Percentiles rank a stretch among this genome's conserved stretches.
These are phyloP conservation scores for Schwanniomyces etchellsii DNA, from an alignment of 1,139 yeast genomes.

Conservation along the genomic window DNA sequence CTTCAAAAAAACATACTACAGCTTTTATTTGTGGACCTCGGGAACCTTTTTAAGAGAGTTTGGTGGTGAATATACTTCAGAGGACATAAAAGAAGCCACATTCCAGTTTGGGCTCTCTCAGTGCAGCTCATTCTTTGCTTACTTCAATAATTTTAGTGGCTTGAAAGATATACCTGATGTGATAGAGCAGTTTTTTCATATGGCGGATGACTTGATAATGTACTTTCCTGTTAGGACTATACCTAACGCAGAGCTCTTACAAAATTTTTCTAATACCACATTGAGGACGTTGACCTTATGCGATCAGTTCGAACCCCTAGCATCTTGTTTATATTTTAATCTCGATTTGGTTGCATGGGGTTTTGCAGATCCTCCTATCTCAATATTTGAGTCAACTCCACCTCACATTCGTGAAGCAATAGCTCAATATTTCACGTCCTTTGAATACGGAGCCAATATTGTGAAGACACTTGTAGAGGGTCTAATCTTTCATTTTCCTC, in stretches of 20 bases:
- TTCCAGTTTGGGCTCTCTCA: slow-evolving; percentile 48
- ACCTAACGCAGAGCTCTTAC: slow-evolving; percentile 48
- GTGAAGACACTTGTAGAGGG: slow-evolving; percentile 56
- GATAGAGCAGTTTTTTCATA: slow-evolving; percentile 83
- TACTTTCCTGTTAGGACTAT: slow-evolving; percentile 69
- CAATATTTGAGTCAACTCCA: slow-evolving; percentile 51
- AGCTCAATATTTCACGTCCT: slow-evolving; percentile 27
- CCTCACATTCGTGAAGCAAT: slow-evolving; percentile 46
- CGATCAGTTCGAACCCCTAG: slow-evolving; percentile 68
- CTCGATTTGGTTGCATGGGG: slow-evolving; percentile 86
- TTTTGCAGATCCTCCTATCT: slow-evolving; percentile 70
- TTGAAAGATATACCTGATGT: slow-evolving; percentile 59
- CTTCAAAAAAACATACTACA: slow-evolving; percentile 62
- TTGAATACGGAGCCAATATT: slow-evolving; percentile 55
- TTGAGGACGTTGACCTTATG: slow-evolving; percentile 47
- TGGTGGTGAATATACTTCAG: slow-evolving; percentile 51
- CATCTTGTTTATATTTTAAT: slow-evolving; percentile 66
- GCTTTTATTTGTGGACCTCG: slow-evolving; percentile 88
- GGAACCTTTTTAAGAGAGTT: slow-evolving; percentile 78
- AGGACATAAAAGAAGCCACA: slow-evolving; percentile 33
- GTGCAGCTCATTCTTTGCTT: slow-evolving; percentile 33
- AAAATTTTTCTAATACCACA: slow-evolving; percentile 57
- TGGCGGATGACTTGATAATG: slow-evolving; percentile 76
- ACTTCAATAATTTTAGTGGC: slow-evolving; percentile 19
- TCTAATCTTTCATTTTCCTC: slow-evolving; percentile 64